phyloP scores from a whole-genome alignment of 768 basidiomycete genomes.

The Lentinula lateritia region DNA sequence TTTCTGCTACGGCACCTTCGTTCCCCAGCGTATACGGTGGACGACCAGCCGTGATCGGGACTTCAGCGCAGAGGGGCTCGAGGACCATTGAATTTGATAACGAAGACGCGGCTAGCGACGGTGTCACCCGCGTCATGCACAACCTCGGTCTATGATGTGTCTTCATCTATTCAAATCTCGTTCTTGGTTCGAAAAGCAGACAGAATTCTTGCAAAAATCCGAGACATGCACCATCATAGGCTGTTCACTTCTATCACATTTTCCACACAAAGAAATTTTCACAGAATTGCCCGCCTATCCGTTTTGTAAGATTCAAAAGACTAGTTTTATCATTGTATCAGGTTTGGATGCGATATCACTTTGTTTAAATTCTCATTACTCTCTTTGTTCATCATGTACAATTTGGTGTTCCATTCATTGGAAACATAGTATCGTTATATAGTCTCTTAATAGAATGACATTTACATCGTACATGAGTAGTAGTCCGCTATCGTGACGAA shows the following conservation, averaged over 20 bases:
- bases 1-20: conserved; percentile 68
- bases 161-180: not conserved
- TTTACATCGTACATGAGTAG: not conserved
- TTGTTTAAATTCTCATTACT: not conserved
- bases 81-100: conserved; percentile 25
- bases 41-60: conserved; percentile 37
- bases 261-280: not conserved
- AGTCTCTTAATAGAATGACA: conserved; percentile 3
- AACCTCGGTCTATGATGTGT: conserved; percentile 55
- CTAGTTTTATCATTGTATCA: not conserved
- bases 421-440: not conserved
- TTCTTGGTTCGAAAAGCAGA: not conserved
- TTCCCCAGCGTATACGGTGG: conserved; percentile 81
- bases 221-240: not conserved
- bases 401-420: not conserved
- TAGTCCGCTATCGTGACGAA: too few species aligned
- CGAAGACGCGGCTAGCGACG: conserved; percentile 59
- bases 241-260: not conserved
- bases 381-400: conserved; percentile 5
- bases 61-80: conserved; percentile 34
- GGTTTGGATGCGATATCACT: conserved; percentile 4
- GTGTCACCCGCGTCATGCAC: conserved; percentile 74
- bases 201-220: not conserved
- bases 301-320: not conserved
- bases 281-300: too few species aligned